Base-by-base conservation (phyloP, 202 grass and related monocot genomes). In the Schoenoplectus triqueter region DNA sequence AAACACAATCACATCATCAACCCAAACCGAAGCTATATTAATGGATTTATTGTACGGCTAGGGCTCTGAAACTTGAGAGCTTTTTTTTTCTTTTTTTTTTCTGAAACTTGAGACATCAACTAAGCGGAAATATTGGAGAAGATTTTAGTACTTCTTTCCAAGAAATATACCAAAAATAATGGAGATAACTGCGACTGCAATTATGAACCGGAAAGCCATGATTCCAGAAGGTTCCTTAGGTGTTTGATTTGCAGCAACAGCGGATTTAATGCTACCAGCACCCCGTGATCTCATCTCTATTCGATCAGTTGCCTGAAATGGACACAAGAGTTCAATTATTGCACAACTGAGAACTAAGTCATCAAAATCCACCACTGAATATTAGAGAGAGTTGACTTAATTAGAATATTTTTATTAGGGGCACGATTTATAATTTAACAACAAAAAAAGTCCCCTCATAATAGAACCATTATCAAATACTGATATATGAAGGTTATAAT, bases 181-280 rank as follows among this genome's bases (percentile, higher is more conserved):
- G 6, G 96, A 99, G 18, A 99, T 65, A 39, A 93, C 82, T 47
- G 90, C 96, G 40, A 99, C 93, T 82, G 90, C 96, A 15, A 96
- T 62, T 81, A 92, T 87, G 90, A 99, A 99, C 80, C 93, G 93
- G 87, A 99, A 96, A 54, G 96, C 96, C 91, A 95, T 92, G 65
- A 90, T 91, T 41, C 93, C 96, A 31, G 96, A 91, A 83, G 88
- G 93, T 79, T 99, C 91, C 60, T 59, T 85, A 18, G 82, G 8
- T 83, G 85, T 74, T 71, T 68, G 50, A 44, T 78, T 89, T 72
- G 79, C 13, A 10, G 86, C 66, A 80, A 80, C 8, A 5, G 69
- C 65, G 19, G 45, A 51, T 85, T 39, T 45, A 81, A 72, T 54
- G 90, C 84, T 73, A 87, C 87, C 72, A 89, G 70, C 64, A 56